phyloP scores from a whole-genome alignment of 2,329 filamentous ascomycete species.

The Ophidiomyces ophidiicola region DNA sequence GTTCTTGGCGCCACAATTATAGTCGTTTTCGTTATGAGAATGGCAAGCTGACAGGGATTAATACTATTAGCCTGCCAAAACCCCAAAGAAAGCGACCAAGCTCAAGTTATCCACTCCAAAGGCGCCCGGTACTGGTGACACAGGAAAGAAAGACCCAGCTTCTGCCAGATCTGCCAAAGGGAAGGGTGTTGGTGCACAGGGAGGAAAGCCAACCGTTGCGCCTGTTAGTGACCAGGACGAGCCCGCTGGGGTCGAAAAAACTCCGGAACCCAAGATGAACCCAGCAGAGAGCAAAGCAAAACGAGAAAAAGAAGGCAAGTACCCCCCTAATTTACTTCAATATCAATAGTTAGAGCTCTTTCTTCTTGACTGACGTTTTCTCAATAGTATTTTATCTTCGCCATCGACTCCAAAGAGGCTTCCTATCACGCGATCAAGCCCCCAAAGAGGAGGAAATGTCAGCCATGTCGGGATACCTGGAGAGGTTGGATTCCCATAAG shows the following conservation, averaged over 20 bases:
- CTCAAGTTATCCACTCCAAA: conserved; percentile 46
- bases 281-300: conserved; percentile 44
- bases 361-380: conserved; percentile 8
- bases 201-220: conserved; percentile 47
- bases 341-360: not conserved
- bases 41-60: conserved; percentile 13
- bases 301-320: conserved; percentile 46
- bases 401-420: conserved; percentile 88
- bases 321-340: not conserved
- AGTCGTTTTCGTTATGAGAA: conserved; percentile 1
- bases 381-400: conserved; percentile 70
- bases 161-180: conserved; percentile 45
- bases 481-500: conserved; percentile 65
- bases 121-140: conserved; percentile 38
- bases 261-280: conserved; percentile 41
- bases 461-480: conserved; percentile 35
- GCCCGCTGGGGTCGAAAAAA: conserved; percentile 34
- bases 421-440: conserved; percentile 68
- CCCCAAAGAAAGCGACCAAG: conserved; percentile 51
- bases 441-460: conserved; percentile 62
- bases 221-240: conserved; percentile 44
- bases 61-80: conserved; percentile 43
- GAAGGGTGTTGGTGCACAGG: conserved; percentile 46
- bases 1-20: conserved; percentile 9
- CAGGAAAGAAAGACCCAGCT: conserved; percentile 37